These are phyloP conservation scores for Zymoseptoria crescenta DNA, from an alignment of 2,329 filamentous ascomycete genomes.

Conservation along the genomic window DNA sequence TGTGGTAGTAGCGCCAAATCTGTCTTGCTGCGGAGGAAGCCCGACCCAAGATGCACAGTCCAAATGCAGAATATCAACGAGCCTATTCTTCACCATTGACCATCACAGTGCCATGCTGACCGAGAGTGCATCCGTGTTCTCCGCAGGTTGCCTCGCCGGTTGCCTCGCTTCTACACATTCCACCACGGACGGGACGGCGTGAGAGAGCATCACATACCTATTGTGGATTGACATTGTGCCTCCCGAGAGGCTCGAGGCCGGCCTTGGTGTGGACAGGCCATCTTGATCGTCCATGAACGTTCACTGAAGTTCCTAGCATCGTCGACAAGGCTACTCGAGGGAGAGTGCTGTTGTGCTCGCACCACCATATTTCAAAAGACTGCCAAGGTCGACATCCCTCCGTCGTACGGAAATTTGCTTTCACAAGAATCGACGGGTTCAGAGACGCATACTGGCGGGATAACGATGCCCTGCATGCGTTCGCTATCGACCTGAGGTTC, in stretches of 20 bases:
- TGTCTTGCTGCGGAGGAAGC: not conserved
- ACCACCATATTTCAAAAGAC: not conserved
- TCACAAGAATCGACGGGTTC: not conserved
- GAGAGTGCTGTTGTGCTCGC: conserved; percentile 1
- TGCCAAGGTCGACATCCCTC: not conserved
- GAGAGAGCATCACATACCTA: not conserved
- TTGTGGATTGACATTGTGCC: conserved; percentile 6
- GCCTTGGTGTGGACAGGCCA: conserved; percentile 19
- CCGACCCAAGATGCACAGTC: not conserved
- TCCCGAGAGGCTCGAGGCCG: conserved; percentile 20
- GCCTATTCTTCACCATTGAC: conserved; percentile 17
- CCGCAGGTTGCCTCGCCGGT: not conserved
- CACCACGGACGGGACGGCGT: not conserved
- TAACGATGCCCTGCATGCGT: not conserved
- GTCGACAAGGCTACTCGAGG: conserved; percentile 1
- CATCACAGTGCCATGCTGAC: not conserved
- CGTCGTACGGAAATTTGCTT: not conserved
- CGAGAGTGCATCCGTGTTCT: not conserved
- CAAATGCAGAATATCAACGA: conserved; percentile 4
- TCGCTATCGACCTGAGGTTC: not conserved
- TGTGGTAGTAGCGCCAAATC: not conserved
- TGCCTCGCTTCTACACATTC: not conserved
- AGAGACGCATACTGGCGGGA: conserved; percentile 6
- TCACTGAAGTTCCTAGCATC: conserved; percentile 5
- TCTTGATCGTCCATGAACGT: conserved; percentile 24